Evolutionary conservation across 148 eudicot genomes (phyloP).

Genomic region (Camellia japonica): DNA sequence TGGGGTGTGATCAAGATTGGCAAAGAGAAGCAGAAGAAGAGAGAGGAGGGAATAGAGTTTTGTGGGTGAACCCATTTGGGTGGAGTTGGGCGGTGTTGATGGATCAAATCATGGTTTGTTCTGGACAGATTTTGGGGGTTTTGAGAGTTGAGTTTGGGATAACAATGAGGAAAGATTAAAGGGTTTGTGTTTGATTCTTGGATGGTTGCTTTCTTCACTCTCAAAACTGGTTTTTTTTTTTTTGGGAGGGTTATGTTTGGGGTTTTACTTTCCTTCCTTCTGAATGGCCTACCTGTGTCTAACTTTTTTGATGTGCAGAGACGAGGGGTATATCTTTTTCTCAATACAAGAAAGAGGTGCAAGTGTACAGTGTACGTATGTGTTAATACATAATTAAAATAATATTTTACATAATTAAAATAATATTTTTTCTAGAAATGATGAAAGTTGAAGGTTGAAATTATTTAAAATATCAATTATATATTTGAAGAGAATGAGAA

Average conservation of each 20-base stretch:
- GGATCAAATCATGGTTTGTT: neutral
- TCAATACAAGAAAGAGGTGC: neutral
- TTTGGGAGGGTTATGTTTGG: neutral
- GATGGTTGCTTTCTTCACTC: neutral
- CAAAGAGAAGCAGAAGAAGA: conserved; percentile 19
- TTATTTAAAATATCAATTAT: neutral
- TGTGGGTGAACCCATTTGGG: conserved; percentile 33
- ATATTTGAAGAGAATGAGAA: conserved; percentile 4
- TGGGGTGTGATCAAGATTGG: conserved; percentile 14
- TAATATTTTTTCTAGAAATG: too few species aligned
- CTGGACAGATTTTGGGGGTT: neutral
- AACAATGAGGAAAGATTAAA: neutral
- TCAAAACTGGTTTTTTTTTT: neutral
- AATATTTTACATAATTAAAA: too few species aligned
- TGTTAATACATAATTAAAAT: neutral
- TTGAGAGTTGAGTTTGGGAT: conserved; percentile 11
- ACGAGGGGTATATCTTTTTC: neutral
- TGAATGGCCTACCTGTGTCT: neutral
- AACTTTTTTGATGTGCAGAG: too few species aligned
- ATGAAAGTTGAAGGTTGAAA: too few species aligned
- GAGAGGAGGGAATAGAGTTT: conserved; percentile 23
- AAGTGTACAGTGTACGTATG: neutral
- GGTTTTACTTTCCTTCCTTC: neutral
- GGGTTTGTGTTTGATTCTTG: neutral
- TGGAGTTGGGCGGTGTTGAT: neutral